Base-by-base conservation (phyloP, 495 filamentous ascomycete genomes). In the Neurospora tetraspora region DNA sequence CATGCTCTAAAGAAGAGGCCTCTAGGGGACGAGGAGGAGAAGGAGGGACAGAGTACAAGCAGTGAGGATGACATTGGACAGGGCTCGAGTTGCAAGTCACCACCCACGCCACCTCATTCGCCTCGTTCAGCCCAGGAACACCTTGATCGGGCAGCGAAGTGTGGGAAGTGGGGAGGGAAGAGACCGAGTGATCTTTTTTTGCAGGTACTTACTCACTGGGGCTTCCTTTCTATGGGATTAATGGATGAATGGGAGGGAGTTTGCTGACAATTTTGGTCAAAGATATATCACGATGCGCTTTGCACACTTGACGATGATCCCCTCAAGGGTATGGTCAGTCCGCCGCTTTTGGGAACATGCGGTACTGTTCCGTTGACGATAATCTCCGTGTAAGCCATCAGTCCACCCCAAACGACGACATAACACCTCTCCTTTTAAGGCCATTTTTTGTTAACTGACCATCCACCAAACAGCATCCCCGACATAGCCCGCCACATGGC, bases 401-500 rank as follows among this genome's bases (percentile, higher is more conserved):
- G 16, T 4, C 20, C 11, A 8, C 1, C 16, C 40, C 40, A 18
- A 12, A 14, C 7, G 38, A 39, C 12, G n/a, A 34, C 5, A 36
- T 11, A 20, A 18, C 18, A 45, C 18, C 8, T 20, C n/a, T n/a
- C 2, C 4, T 71, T 71, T 12, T n/a, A 4, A 39, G 5, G 14
- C 69, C 43, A 20, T 59, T 59, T 12, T 12, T n/a, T 53, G 10
- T 38, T 73, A 47, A 72, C 71, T 76, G 38, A 74, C 68, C 6
- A 59, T 59, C 47, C 2, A 9, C 27, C 9, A 10, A 2, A 4
- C 71, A 86, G 84, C 5, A 77, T 94, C 12, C 88, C 89, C 5
- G 92, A 94, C 76, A 89, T 93, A 65, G 86, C 86, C 70, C 85
- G 91, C 6, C 91, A 94, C 81, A 89, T 92, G 82, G 88, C 90